Percentiles rank a stretch among this genome's conserved stretches.
Conservation (phyloP, 2,329 filamentous ascomycete genomes). For the Penicillium occitanis region DNA sequence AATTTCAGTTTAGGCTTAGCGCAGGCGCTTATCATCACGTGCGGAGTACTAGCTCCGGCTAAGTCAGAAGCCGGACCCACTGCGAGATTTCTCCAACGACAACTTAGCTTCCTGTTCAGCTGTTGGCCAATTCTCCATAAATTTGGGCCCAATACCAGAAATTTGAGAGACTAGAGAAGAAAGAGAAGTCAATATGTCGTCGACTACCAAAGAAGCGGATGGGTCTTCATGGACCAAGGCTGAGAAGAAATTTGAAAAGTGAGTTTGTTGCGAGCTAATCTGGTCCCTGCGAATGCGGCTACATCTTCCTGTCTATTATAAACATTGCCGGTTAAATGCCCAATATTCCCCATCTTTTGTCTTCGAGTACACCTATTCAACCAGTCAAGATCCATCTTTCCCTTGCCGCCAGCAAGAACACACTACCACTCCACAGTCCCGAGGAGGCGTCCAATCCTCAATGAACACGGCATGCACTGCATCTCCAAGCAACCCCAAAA, state of each 20-base stretch:
- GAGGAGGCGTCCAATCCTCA: slow-evolving; percentile 19
- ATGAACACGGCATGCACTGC: slow-evolving; percentile 17
- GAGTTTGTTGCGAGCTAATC: slow-evolving; percentile 28
- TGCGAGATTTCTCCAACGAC: slow-evolving; percentile 1
- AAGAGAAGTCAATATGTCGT: slow-evolving; percentile 24
- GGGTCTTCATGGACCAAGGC: slow-evolving; percentile 54
- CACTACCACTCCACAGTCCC: background rate
- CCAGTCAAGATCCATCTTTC: slow-evolving; percentile 5
- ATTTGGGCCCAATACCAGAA: background rate
- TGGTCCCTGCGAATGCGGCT: background rate
- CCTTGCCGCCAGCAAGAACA: background rate
- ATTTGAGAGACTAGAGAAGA: no score
- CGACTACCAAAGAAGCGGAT: slow-evolving; percentile 24
- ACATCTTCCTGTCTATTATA: background rate
- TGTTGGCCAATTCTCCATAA: background rate
- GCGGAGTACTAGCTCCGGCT: background rate
- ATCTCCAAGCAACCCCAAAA: background rate
- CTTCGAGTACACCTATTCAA: background rate
- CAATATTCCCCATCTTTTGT: background rate
- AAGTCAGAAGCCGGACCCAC: background rate
- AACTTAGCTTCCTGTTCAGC: background rate
- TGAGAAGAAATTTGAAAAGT: slow-evolving; percentile 64
- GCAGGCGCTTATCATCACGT: slow-evolving; percentile 9
- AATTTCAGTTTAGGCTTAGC: background rate
- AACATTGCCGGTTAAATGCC: background rate